Evolutionary conservation across 2,329 filamentous ascomycete genomes (phyloP).

Genomic region (Tolypocladium guangdongense): DNA sequence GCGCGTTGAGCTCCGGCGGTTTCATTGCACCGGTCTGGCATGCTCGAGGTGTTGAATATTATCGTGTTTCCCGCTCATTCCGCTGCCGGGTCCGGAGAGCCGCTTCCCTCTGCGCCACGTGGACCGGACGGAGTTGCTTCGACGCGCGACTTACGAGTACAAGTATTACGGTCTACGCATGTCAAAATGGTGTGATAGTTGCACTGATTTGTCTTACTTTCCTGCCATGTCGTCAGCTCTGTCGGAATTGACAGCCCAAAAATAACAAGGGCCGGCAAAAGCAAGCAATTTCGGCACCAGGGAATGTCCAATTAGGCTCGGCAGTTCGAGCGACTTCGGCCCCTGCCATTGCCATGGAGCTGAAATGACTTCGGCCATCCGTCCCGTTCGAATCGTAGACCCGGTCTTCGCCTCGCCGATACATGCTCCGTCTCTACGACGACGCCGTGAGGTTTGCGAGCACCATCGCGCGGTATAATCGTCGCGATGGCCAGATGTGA

Average conservation of each 20-base stretch:
- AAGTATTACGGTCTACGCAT: no score
- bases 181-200: no score
- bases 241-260: neutral
- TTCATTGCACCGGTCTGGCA: neutral
- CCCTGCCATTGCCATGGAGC: neutral
- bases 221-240: neutral
- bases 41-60: neutral
- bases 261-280: neutral
- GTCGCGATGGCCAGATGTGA: neutral
- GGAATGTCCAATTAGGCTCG: neutral
- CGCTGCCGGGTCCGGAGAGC: neutral
- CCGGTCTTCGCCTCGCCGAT: neutral
- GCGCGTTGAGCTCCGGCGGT: neutral
- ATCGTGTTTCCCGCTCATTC: neutral
- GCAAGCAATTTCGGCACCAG: neutral
- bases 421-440: neutral
- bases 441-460: neutral
- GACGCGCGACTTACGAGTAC: no score
- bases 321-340: neutral
- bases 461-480: neutral
- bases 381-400: neutral
- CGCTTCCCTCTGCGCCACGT: neutral
- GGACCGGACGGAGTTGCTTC: neutral
- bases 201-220: neutral
- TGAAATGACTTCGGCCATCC: neutral